Evolutionary conservation across 495 filamentous ascomycete genomes (phyloP), one percentile per base, ranked within the genome.

Genomic region (Penicillium pulvis): DNA sequence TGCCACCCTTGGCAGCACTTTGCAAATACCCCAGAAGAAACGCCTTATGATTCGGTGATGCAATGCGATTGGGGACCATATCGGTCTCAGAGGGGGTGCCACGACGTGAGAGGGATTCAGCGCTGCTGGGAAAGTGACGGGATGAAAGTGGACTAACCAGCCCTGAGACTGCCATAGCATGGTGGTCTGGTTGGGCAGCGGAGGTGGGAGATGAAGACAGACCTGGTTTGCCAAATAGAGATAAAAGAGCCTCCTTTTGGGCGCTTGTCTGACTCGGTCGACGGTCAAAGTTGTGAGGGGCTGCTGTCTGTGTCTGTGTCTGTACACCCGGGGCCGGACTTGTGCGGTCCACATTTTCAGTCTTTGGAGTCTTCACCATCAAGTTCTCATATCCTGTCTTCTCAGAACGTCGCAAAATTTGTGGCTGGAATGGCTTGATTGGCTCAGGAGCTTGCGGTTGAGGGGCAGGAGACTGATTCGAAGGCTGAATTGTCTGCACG

Each of bases 11-110:
- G 2, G 81, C 84, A 47, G 88, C 81, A 54, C 79, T 80, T 60
- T 85, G 81, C 66, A 96, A 71, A 71, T 91, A 95, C 9, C 85
- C 87, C 50, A 94, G 74, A 63, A 95, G 74, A 62, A 95, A 95
- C n/a, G 81, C 83, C 64, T 87, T 86, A 62, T 95, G 85, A 9
- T 80, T 85, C 2, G 85, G 82, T 3, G 85, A 88, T n/a, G 86
- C 87, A 39, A 86, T 57, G n/a, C 53, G 56, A 44, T 66, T 66
- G 36, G 77, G 75, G 45, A 77, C 74, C 36, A 73, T 79, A 16
- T 77, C 79, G 36, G 75, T 73, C 26, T 80, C 70, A 30, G 80
- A 75, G 0, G 71, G 60, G 11, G 69, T 68, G 35, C 64, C 71
- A 55, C 57, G 75, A 20, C 67, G 77, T 46, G 75, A 79, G 30